A percentile compares a stretch with the other conserved stretches of the same genome.
phyloP scores from a whole-genome alignment of 2,329 filamentous ascomycete species.

The Aspergillus jensenii region DNA sequence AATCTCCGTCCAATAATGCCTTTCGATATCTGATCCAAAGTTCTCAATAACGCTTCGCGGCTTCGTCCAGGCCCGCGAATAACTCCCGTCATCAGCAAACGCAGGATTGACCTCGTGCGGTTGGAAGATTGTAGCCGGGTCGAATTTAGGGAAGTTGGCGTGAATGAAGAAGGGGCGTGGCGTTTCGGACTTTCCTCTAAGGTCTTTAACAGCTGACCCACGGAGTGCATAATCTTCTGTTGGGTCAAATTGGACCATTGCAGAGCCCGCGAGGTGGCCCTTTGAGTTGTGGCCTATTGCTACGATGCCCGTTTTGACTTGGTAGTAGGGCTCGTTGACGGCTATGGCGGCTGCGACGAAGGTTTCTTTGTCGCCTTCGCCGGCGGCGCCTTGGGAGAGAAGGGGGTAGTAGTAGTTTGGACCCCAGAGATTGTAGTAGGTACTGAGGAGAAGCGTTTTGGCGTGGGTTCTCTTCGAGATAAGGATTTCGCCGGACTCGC shows the following conservation, averaged over 20 bases:
- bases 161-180: constrained; percentile 42
- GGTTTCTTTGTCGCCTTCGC: constrained; percentile 54
- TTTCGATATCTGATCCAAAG: constrained; percentile 39
- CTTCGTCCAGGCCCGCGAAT: constrained; percentile 34
- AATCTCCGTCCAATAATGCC: constrained; percentile 40
- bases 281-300: constrained; percentile 31
- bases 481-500: constrained; percentile 48
- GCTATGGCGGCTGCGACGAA: constrained; percentile 48
- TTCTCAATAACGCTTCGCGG: constrained; percentile 28
- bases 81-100: constrained; percentile 31
- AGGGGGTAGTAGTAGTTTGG: constrained; percentile 48
- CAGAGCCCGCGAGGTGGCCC: constrained; percentile 34
- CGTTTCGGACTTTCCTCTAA: constrained; percentile 23
- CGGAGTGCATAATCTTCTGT: constrained; percentile 30
- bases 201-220: constrained; percentile 22
- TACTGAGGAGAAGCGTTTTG: constrained; percentile 45
- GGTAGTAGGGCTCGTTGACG: constrained; percentile 42
- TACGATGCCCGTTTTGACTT: constrained; percentile 39
- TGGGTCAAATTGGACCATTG: constrained; percentile 41
- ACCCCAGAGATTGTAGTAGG: constrained; percentile 53
- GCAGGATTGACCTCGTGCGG: constrained; percentile 29
- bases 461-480: constrained; percentile 45
- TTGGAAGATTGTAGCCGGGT: constrained; percentile 38
- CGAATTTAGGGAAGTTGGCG: constrained; percentile 42
- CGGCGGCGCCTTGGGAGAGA: constrained; percentile 48